phyloP scores from a whole-genome alignment of 192 early-diverging fungal genomes.

The Linnemannia exigua region DNA sequence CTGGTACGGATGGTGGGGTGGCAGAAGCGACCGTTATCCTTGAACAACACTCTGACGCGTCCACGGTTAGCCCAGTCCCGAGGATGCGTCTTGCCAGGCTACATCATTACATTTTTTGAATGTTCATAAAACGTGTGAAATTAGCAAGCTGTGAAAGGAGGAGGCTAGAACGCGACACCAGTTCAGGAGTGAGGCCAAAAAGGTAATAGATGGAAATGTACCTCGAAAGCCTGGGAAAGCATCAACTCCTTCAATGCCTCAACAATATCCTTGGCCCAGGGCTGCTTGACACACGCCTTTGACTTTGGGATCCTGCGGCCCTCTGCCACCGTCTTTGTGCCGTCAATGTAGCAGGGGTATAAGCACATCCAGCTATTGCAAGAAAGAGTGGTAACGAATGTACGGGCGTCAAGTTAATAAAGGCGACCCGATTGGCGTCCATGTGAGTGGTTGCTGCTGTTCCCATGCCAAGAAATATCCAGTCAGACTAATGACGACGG shows the following conservation, averaged over 20 bases:
- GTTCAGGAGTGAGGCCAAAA: neutral
- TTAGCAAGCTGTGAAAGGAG: neutral
- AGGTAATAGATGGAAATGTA: constrained; percentile 32
- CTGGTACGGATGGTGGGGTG: constrained; percentile 63
- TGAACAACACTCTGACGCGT: constrained; percentile 74
- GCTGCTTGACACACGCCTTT: constrained; percentile 66
- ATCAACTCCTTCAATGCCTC: constrained; percentile 71
- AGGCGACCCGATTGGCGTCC: neutral
- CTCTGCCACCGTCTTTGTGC: constrained; percentile 65
- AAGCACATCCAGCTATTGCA: constrained; percentile 74
- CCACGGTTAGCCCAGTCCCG: constrained; percentile 79
- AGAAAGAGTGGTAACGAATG: neutral
- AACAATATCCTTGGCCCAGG: constrained; percentile 74
- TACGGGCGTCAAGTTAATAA: neutral
- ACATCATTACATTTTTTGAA: neutral
- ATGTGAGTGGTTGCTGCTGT: neutral
- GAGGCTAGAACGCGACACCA: too few species aligned
- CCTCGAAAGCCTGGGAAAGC: constrained; percentile 76
- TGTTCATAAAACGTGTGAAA: neutral
- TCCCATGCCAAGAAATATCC: neutral
- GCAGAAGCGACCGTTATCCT: constrained; percentile 60
- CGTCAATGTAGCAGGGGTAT: constrained; percentile 82
- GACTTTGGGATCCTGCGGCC: constrained; percentile 72
- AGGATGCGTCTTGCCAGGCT: constrained; percentile 74
- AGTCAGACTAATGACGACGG: too few species aligned